These are phyloP conservation scores for Rhizopogon roseolus DNA, from an alignment of 768 basidiomycete genomes.

Conservation along the genomic window DNA sequence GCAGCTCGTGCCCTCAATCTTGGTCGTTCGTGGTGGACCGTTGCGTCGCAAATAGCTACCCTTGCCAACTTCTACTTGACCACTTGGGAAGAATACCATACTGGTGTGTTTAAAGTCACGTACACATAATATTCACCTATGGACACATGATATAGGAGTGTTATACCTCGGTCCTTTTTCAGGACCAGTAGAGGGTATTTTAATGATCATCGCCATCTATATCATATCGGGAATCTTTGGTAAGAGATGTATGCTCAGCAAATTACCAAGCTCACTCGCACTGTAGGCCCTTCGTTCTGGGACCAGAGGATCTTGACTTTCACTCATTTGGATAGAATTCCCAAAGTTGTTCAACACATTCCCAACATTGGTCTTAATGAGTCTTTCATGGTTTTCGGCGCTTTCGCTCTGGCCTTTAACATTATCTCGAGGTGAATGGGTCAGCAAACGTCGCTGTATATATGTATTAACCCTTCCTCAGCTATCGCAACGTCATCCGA, in stretches of 20 bases:
- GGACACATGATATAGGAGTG: constrained; percentile 45
- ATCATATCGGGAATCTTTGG: constrained; percentile 74
- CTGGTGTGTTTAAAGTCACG: constrained; percentile 40
- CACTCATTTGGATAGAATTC: constrained; percentile 47
- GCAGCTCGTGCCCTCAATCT: constrained; percentile 82
- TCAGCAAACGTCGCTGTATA: not conserved
- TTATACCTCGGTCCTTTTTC: constrained; percentile 91
- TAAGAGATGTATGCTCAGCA: constrained; percentile 24
- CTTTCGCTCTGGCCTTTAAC: constrained; percentile 69
- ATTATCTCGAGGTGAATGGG: constrained; percentile 58
- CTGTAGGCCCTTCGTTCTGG: constrained; percentile 74
- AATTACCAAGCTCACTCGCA: not conserved
- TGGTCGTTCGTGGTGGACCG: constrained; percentile 96
- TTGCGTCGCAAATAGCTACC: constrained; percentile 72
- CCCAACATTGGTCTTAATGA: constrained; percentile 80
- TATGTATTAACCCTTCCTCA: constrained; percentile 21
- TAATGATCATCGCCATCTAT: constrained; percentile 78
- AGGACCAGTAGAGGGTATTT: constrained; percentile 94
- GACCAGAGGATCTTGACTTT: constrained; percentile 63
- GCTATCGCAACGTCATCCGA: constrained; percentile 79
- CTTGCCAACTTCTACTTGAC: constrained; percentile 70
- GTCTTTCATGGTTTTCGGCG: constrained; percentile 80
- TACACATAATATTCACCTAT: not conserved
- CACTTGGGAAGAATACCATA: constrained; percentile 86
- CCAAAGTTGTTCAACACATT: constrained; percentile 39